Evolutionary conservation across 192 early-diverging fungal genomes (phyloP), one percentile per base, ranked within the genome.

Genomic region (Geranomyces michiganensis): DNA sequence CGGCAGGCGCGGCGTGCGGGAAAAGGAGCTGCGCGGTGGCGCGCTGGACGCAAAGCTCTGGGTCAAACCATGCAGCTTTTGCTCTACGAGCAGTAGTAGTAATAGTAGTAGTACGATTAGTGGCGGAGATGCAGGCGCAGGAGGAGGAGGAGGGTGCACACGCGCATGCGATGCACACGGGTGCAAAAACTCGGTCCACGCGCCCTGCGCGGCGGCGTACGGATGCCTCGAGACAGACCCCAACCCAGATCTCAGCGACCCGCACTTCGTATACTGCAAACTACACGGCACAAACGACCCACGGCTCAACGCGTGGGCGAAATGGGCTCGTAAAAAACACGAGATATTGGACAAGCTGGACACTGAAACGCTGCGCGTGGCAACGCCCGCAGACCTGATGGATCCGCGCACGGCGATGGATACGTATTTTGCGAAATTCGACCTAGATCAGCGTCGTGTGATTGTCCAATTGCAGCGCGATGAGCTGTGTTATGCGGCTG

Each of bases 111-210:
- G 65, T 67, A n/a, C 65, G 12, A 15, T 67, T 15, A 56, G n/a
- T 67, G 47, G 2, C 53, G n/a, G 30, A n/a, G 33, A 26, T 21
- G 26, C 15, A 26, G 21, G 0, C 17, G 53, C 31, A 44, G n/a
- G 47, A 26, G 21, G 19, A 56, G 22, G 17, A n/a, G n/a, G n/a
- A n/a, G 68, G 68, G 12, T 41, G 56, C 58, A 70, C 63, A 45
- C 29, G 24, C 32, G 32, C 44, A 19, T 70, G 68, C 56, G 26
- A 70, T 61, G 68, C 68, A 27, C 30, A 26, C 22, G 51, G 55
- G 24, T 70, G 68, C 68, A 70, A 70, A 26, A 70, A 70, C 32
- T 21, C 64, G 61, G 21, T 71, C 15, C 70, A 71, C 26, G 61
- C 70, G 19, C 64, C 70, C 9, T 71, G 70, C 31, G 70, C 70